These are phyloP conservation scores for Rhodosporidiobolus odoratus DNA, from an alignment of 768 basidiomycete species.

Conservation along the genomic window DNA sequence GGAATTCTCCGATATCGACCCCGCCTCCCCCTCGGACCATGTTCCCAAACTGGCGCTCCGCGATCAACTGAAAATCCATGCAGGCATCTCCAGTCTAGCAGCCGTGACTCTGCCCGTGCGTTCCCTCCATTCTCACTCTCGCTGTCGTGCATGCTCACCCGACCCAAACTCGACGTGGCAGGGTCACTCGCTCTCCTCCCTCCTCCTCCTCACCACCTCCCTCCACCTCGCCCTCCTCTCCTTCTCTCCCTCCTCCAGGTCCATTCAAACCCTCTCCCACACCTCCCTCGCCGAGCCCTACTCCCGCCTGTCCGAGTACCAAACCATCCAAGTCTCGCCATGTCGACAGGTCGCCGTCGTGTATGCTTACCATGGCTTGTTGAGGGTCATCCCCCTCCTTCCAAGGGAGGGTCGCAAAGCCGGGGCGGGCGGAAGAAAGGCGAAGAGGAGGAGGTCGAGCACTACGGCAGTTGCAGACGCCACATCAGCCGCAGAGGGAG, in stretches of 20 bases:
- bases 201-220: conserved; percentile 39
- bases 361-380: conserved; percentile 39
- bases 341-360: conserved; percentile 25
- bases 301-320: conserved; percentile 25
- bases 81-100: too few species aligned
- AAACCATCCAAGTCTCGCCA: conserved; percentile 28
- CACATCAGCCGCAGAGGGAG: background rate
- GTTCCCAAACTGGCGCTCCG: too few species aligned
- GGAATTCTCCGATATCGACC: conserved; percentile 20
- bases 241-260: conserved; percentile 1
- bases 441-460: background rate
- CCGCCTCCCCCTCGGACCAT: too few species aligned
- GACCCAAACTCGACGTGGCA: background rate
- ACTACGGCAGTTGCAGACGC: background rate
- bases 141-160: background rate
- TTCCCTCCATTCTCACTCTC: background rate
- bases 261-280: conserved; percentile 3
- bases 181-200: background rate
- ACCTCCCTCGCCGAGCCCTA: conserved; percentile 32
- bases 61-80: too few species aligned
- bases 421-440: background rate
- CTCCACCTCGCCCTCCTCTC: conserved; percentile 34
- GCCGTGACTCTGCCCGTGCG: too few species aligned
- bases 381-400: conserved; percentile 37
- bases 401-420: background rate